A percentile compares a stretch with the other conserved stretches of the same genome.
Conservation (phyloP, 2,329 filamentous ascomycete species). For the Decorospora gaudefroyi region DNA sequence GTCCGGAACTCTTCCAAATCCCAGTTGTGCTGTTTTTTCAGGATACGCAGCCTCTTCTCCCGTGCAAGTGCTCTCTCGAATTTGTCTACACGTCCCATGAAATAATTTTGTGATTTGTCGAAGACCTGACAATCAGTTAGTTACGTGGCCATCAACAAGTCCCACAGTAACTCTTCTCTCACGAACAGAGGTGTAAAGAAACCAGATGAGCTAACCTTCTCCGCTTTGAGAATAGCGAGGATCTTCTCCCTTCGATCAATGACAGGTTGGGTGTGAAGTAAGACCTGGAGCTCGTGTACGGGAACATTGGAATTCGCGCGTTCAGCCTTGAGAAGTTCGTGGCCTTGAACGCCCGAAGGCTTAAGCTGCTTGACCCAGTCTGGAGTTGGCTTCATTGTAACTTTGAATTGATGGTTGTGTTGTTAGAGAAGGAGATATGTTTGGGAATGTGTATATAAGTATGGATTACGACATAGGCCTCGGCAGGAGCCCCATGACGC, state of each 20-base stretch:
- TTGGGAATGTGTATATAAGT: constrained; percentile 14
- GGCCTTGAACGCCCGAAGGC: constrained; percentile 69
- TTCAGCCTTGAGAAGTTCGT: constrained; percentile 70
- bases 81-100: constrained; percentile 68
- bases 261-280: constrained; percentile 69
- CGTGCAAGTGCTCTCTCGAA: constrained; percentile 71
- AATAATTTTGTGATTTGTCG: constrained; percentile 79
- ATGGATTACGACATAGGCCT: constrained; percentile 22
- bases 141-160: no score
- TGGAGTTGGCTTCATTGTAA: constrained; percentile 52
- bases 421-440: constrained; percentile 14
- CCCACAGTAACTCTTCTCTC: no score
- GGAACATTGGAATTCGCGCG: constrained; percentile 68
- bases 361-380: constrained; percentile 70
- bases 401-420: constrained; percentile 3
- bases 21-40: constrained; percentile 71
- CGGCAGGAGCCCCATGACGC: constrained; percentile 23
- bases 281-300: constrained; percentile 68
- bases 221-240: constrained; percentile 65
- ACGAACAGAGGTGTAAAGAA: no score
- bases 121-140: no score
- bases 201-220: no score
- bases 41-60: constrained; percentile 69
- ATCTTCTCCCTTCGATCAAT: constrained; percentile 65
- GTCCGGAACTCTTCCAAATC: constrained; percentile 63